Conservation (phyloP, 164 flowering plant species). For the Umbilicus rupestris region DNA sequence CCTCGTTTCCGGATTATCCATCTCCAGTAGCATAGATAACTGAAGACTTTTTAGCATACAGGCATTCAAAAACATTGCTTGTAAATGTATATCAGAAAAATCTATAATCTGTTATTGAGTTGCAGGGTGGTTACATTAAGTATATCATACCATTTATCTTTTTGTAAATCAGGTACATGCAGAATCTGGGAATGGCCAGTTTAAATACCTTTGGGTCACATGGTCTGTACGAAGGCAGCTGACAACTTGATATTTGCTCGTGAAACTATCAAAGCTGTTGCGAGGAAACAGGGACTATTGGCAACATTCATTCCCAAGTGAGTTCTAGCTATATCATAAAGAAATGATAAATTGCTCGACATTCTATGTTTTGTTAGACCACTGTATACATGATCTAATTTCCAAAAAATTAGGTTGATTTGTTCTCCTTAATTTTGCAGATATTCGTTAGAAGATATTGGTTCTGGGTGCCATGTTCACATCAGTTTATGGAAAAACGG, state of each 20-base stretch:
- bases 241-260: conserved; percentile 76
- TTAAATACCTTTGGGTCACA: conserved; percentile 62
- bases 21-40: not conserved
- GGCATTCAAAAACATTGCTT: not conserved
- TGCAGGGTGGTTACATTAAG: not conserved
- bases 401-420: not conserved
- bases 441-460: conserved; percentile 62
- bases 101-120: not conserved
- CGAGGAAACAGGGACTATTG: conserved; percentile 75
- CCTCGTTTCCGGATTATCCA: not conserved
- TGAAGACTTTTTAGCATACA: not conserved
- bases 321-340: conserved; percentile 15
- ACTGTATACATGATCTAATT: not conserved
- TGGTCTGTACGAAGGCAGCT: conserved; percentile 51
- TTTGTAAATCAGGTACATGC: conserved; percentile 58
- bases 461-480: conserved; percentile 97
- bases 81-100: not conserved
- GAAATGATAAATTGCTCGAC: not conserved
- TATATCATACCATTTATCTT: conserved; percentile 1
- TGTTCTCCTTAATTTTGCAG: conserved; percentile 21
- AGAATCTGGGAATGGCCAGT: conserved; percentile 91
- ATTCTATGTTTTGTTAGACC: not conserved
- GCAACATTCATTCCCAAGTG: conserved; percentile 97
- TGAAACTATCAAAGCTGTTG: conserved; percentile 69
- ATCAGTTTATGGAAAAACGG: conserved; percentile 76